Evolutionary conservation across 106 monocot species (phyloP).

Genomic region (Xerophyta viscosa): DNA sequence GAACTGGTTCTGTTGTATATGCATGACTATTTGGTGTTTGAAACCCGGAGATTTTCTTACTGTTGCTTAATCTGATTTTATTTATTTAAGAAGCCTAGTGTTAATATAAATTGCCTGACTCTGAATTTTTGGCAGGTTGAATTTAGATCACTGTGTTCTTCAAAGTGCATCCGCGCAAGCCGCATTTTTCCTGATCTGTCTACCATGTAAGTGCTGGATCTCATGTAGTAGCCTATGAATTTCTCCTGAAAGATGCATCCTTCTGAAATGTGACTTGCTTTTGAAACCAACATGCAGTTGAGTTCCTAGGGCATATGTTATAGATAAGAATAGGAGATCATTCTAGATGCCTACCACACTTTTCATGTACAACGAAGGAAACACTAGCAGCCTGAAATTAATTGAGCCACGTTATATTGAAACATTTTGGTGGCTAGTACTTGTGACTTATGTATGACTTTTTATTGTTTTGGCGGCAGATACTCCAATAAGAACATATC

Average conservation of each 20-base stretch:
- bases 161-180: conserved; percentile 58
- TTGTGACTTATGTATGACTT: not conserved
- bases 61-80: not conserved
- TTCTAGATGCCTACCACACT: too few species aligned
- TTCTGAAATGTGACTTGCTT: too few species aligned
- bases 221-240: not conserved
- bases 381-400: too few species aligned
- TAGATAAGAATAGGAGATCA: too few species aligned
- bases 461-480: conserved; percentile 30
- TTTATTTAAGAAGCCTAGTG: conserved; percentile 8
- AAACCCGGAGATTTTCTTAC: too few species aligned
- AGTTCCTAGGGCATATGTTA: too few species aligned
- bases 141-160: conserved; percentile 56
- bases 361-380: not conserved
- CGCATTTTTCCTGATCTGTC: conserved; percentile 84
- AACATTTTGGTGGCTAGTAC: not conserved
- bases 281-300: too few species aligned
- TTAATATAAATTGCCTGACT: not conserved
- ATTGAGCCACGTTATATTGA: not conserved
- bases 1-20: too few species aligned
- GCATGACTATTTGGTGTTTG: too few species aligned
- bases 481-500: conserved; percentile 89
- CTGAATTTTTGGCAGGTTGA: conserved; percentile 54
- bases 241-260: not conserved
- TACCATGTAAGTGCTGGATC: conserved; percentile 36